Percentiles rank a stretch among this genome's conserved stretches.
phyloP scores from a whole-genome alignment of 2,329 filamentous ascomycete genomes.

The Penicillium sclerotiorum region DNA sequence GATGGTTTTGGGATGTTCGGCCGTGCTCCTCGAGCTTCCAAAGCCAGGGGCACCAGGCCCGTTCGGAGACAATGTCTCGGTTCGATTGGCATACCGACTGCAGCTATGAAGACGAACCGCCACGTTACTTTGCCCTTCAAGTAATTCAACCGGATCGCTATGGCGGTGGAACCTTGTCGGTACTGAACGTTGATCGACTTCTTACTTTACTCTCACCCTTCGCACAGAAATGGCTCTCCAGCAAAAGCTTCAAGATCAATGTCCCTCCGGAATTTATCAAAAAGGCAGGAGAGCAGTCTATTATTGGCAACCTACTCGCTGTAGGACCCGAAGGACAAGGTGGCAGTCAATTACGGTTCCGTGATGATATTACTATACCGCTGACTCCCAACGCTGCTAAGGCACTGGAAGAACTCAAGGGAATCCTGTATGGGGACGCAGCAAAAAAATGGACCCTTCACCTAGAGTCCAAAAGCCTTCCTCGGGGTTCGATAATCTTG shows the following conservation, averaged over 20 bases:
- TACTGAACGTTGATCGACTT: constrained; percentile 19
- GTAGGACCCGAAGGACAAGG: background rate
- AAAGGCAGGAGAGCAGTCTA: constrained; percentile 8
- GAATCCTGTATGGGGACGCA: constrained; percentile 12
- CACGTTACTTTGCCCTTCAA: constrained; percentile 47
- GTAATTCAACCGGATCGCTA: constrained; percentile 44
- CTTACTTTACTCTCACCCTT: constrained; percentile 27
- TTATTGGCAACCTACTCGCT: constrained; percentile 26
- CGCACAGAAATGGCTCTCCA: constrained; percentile 26
- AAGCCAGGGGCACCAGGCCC: constrained; percentile 36
- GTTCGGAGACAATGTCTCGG: constrained; percentile 46
- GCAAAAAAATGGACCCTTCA: constrained; percentile 19
- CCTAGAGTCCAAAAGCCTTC: constrained; percentile 27
- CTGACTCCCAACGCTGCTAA: constrained; percentile 25
- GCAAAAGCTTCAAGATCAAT: constrained; percentile 34
- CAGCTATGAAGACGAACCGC: constrained; percentile 43
- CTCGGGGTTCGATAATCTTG: constrained; percentile 34
- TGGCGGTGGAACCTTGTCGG: constrained; percentile 26
- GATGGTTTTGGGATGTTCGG: constrained; percentile 51
- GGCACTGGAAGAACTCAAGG: constrained; percentile 36
- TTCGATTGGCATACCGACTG: constrained; percentile 52
- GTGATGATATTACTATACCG: constrained; percentile 34
- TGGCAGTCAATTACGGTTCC: constrained; percentile 13
- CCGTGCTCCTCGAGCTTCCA: constrained; percentile 35
- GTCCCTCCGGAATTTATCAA: constrained; percentile 40